Conservation (phyloP, 345 rosid species). For the Geranium rotundifolium region DNA sequence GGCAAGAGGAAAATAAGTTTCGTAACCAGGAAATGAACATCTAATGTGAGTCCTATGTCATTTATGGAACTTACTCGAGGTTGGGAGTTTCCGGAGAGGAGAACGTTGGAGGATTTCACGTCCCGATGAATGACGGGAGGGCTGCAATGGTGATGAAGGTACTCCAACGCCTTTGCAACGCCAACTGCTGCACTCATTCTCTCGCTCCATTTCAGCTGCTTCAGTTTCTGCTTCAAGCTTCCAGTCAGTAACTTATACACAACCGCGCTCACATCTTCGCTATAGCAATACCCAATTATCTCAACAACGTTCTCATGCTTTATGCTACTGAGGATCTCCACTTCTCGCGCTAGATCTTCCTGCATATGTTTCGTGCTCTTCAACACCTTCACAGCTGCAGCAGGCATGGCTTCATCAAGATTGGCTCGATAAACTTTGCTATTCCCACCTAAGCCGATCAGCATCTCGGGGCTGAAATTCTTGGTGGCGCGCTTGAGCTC, state of each 20-base stretch:
- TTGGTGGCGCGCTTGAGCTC: conserved; percentile 19
- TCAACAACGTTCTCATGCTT: conserved; percentile 23
- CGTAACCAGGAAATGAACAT: background rate
- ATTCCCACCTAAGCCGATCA: conserved; percentile 26
- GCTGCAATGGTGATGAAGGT: conserved; percentile 27
- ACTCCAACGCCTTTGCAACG: conserved; percentile 30
- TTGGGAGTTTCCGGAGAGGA: conserved; percentile 19
- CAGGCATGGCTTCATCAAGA: conserved; percentile 19
- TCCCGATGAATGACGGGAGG: conserved; percentile 32
- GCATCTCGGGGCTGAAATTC: conserved; percentile 18
- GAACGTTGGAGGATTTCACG: conserved; percentile 32
- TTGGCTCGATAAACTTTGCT: conserved; percentile 19
- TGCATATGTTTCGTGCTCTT: conserved; percentile 13
- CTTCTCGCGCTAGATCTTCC: conserved; percentile 27
- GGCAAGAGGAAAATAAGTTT: background rate
- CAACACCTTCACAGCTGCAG: conserved; percentile 30
- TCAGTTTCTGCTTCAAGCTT: conserved; percentile 23
- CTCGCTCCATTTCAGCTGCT: conserved; percentile 22
- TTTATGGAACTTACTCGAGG: conserved; percentile 18
- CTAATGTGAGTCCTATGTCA: background rate
- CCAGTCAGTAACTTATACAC: conserved; percentile 23
- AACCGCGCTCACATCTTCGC: conserved; percentile 21
- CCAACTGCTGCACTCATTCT: conserved; percentile 27
- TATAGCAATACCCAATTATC: conserved; percentile 22
- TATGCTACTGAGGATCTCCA: conserved; percentile 17